A percentile compares a stretch with the other conserved stretches of the same genome.
Conservation (phyloP, 2,329 filamentous ascomycete genomes). For the Monosporascus sp. region DNA sequence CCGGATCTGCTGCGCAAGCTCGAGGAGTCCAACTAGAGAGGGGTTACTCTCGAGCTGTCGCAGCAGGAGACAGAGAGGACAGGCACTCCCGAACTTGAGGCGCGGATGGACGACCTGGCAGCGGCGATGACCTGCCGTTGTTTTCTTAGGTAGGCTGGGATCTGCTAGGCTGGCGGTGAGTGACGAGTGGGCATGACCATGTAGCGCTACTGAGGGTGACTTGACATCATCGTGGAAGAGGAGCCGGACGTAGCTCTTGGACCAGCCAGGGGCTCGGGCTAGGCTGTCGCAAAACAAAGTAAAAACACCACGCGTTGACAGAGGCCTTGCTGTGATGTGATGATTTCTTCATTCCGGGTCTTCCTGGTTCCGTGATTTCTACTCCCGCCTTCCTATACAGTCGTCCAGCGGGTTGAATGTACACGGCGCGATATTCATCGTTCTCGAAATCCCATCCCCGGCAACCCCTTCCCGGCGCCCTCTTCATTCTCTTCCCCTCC, state of each 20-base stretch:
- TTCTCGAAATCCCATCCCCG: no score
- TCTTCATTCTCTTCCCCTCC: neutral
- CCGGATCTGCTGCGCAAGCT: slow-evolving; percentile 56
- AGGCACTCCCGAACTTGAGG: neutral
- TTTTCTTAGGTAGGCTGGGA: neutral
- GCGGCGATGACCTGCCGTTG: neutral
- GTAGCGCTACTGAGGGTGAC: no score
- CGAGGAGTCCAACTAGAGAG: slow-evolving; percentile 45
- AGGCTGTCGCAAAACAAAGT: neutral
- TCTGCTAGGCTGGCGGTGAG: neutral
- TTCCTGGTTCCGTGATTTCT: neutral
- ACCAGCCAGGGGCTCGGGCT: neutral
- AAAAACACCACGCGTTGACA: neutral
- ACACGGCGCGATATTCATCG: no score
- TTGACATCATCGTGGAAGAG: no score
- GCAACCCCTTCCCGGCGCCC: neutral
- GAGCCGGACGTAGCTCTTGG: no score
- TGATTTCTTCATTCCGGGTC: neutral
- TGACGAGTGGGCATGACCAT: no score
- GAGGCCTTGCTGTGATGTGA: neutral
- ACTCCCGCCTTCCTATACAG: neutral
- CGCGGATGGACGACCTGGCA: neutral
- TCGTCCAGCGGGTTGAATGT: no score
- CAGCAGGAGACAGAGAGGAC: neutral
- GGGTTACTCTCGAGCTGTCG: slow-evolving; percentile 4